Percentiles rank a stretch among this genome's conserved stretches.
Conservation (phyloP, 2,329 filamentous ascomycete genomes). For the Diaporthe longicolla region DNA sequence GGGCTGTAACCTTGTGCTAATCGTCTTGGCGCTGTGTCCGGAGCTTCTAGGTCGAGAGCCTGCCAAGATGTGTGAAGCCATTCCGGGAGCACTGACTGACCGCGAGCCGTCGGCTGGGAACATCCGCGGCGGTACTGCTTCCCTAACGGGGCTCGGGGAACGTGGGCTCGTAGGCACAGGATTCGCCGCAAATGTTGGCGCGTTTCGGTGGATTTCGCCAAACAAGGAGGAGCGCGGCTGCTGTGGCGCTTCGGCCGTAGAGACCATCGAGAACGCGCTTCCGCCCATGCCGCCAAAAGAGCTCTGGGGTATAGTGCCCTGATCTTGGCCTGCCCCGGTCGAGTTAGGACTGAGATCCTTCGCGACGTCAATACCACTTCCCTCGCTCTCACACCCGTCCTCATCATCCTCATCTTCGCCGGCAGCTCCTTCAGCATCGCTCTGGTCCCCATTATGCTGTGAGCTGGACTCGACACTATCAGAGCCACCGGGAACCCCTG, state of each 20-base stretch:
- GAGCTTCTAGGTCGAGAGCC: conserved; percentile 49
- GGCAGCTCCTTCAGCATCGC: conserved; percentile 52
- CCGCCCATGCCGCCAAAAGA: conserved; percentile 68
- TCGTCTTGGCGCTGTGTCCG: conserved; percentile 55
- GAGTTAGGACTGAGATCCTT: conserved; percentile 72
- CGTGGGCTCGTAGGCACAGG: conserved; percentile 72
- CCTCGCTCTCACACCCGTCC: conserved; percentile 64
- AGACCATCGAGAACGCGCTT: conserved; percentile 62
- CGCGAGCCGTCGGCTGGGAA: conserved; percentile 65
- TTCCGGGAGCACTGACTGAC: conserved; percentile 73
- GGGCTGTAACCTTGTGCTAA: conserved; percentile 55
- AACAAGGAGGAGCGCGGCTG: conserved; percentile 62
- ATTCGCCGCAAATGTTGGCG: conserved; percentile 69
- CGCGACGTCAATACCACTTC: conserved; percentile 75
- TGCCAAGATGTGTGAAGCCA: conserved; percentile 68
- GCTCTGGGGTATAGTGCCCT: conserved; percentile 69
- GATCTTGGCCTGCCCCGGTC: conserved; percentile 59
- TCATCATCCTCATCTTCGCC: conserved; percentile 63
- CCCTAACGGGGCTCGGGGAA: conserved; percentile 79
- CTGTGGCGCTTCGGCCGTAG: conserved; percentile 60
- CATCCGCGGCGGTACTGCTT: conserved; percentile 66
- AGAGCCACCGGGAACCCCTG: conserved; percentile 55
- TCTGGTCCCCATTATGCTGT: conserved; percentile 49
- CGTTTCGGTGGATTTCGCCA: conserved; percentile 66
- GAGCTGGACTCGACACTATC: conserved; percentile 47